Evolutionary conservation across 129 eudicot genomes (phyloP), one percentile per base, ranked within the genome.

Genomic region (Artemisia tridentata): DNA sequence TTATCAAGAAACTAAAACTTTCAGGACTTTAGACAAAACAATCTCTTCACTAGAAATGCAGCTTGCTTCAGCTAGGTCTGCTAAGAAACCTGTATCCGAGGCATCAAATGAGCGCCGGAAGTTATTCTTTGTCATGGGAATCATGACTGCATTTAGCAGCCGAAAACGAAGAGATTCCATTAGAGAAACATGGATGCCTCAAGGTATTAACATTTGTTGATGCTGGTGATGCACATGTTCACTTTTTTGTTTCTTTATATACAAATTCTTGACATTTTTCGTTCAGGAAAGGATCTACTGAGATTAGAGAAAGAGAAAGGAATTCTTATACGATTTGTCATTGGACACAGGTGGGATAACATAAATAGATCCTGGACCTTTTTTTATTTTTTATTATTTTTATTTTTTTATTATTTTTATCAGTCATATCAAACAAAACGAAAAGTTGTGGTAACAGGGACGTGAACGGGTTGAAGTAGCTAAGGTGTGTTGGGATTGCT

Each of bases 181-280:
- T 29, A 86, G 98, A 75, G 82, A 86, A 70, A 86, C 93, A 76
- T 92, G 98, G 98, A 84, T 92, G 98, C 98, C 96, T 75, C 87
- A 78, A 86, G 98, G 98, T 91, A 74, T 27, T 11, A 17, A 43
- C 25, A 61, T 74, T 34, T 25, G 16, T 61, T 3, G 13, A 19
- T 43, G 31, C 20, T 25, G 18, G 7, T 38, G 34, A 57, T 38
- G 10, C 45, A 38, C 45, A 38, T 63, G 18, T 46, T 17, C 3
- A 2, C 3, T 55, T 57, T 20, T 58, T n/a, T 66, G 73, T 66
- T 65, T n/a, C 16, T 7, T 63, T 38, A 38, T 8, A 7, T 38
- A 47, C 15, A 14, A 50, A 54, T 77, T 47, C 54, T 56, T 47
- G 54, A 3, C 20, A 50, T 11, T 13, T 13, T 69, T 82, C n/a